Base-by-base conservation (phyloP, 495 filamentous ascomycete species). In the Penicillium coffeae region DNA sequence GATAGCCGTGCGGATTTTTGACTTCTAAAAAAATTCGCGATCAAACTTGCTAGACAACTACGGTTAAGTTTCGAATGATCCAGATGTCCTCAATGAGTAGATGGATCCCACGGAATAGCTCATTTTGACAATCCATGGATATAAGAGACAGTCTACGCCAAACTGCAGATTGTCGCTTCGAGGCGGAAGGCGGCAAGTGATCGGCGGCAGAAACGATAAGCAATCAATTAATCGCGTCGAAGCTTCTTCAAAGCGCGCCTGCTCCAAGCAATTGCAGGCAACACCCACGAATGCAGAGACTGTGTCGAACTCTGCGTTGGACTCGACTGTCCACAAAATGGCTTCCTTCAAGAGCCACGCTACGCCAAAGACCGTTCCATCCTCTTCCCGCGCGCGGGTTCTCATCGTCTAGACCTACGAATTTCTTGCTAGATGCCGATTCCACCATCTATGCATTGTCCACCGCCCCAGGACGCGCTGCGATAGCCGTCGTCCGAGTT, bases 391-490 rank as follows among this genome's bases (percentile, higher is more conserved):
- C n/a, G 10, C 62, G 68, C 25, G 27, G 22, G 12, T 71, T 73
- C 45, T 66, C 64, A 3, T 56, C 52, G 3, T 56, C 59, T 3
- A 2, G 19, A 1, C 47, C 40, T 0, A 14, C 15, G 10, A 40
- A n/a, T 1, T 63, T 63, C 14, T 54, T 65, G 44, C 45, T 64
- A 30, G 64, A 68, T 50, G 58, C 55, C 0, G 66, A 74, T 12
- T 72, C 70, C 1, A 97, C 93, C 3, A 95, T 99, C 13, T 97
- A 92, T 60, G 93, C 94, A 0, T 73, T 97, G 3, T 96, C 93
- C 0, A 95, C 93, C 8, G 88, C 88, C 2, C 70, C 87, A 12
- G 92, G 94, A 6, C 82, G 79, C 66, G 89, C 90, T 22, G 93
- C 90, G 21, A 96, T 98, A 63, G 94, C 94, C 2, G 83, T 97